These are phyloP conservation scores for Tetraselmis chui DNA, from an alignment of 139 green algal genomes.

Conservation along the genomic window DNA sequence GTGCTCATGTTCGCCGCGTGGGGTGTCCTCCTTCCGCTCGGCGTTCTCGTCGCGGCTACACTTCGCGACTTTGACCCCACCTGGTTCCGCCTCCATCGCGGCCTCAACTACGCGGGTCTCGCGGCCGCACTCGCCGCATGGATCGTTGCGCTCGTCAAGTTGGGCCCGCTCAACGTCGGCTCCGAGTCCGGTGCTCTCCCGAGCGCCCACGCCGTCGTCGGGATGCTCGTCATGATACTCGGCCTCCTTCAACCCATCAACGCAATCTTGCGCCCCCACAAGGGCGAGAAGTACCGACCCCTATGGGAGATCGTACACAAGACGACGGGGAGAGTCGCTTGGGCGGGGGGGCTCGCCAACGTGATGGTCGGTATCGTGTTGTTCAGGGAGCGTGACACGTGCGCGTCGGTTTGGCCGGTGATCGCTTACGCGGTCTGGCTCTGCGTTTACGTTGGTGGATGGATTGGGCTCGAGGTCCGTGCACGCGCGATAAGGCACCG, in stretches of 20 bases:
- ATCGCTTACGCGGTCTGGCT: not conserved
- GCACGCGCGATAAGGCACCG: too few species aligned
- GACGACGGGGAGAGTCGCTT: not conserved
- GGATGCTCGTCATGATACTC: slow-evolving; percentile 29
- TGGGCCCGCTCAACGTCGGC: slow-evolving; percentile 5
- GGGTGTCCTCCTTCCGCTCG: slow-evolving; percentile 33
- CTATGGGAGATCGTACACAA: slow-evolving; percentile 13
- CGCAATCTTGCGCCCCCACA: slow-evolving; percentile 8
- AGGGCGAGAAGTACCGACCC: not conserved
- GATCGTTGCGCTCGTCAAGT: slow-evolving; percentile 14
- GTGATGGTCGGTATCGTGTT: not conserved
- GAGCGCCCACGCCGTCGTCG: slow-evolving; percentile 15
- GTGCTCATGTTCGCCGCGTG: slow-evolving; percentile 32
- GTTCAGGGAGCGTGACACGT: not conserved
- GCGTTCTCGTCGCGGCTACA: slow-evolving; percentile 23
- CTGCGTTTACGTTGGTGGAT: not conserved
- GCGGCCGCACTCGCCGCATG: slow-evolving; percentile 17
- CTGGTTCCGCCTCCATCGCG: slow-evolving; percentile 37
- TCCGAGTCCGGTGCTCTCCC: not conserved
- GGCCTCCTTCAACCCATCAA: slow-evolving; percentile 26
- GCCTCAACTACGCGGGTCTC: slow-evolving; percentile 22
- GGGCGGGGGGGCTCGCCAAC: not conserved
- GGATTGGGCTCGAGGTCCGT: not conserved
- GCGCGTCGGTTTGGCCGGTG: not conserved
- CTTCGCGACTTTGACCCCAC: slow-evolving; percentile 9